Evolutionary conservation across 75 land plant species (phyloP).

Genomic region (Cryptomeria japonica): DNA sequence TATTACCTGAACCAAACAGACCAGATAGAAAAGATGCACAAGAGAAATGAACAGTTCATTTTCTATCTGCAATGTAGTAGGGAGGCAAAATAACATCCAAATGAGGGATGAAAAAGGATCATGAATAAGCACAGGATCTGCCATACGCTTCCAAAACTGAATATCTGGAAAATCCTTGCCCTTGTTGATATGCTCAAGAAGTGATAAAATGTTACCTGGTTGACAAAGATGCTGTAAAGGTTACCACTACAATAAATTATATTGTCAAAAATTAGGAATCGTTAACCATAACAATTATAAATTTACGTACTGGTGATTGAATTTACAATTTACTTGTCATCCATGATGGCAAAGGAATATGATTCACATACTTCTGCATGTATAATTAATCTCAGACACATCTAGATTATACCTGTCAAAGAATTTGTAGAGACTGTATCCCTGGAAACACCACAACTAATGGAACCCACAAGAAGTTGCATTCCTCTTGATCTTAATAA

Average conservation of each 20-base stretch:
- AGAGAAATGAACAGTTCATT: constrained; percentile 60
- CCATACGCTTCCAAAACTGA: constrained; percentile 74
- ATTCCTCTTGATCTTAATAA: constrained; percentile 76
- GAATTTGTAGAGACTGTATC: constrained; percentile 32
- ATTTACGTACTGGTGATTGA: background rate
- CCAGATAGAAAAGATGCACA: constrained; percentile 86
- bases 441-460: constrained; percentile 50
- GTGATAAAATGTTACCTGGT: constrained; percentile 40
- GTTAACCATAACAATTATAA: background rate
- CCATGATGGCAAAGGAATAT: background rate
- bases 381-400: background rate
- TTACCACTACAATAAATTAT: background rate
- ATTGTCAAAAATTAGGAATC: background rate
- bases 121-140: constrained; percentile 83
- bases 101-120: constrained; percentile 91
- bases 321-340: background rate
- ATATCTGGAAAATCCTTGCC: constrained; percentile 55
- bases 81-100: constrained; percentile 93
- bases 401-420: constrained; percentile 26
- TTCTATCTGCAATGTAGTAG: constrained; percentile 55
- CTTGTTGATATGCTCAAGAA: constrained; percentile 41
- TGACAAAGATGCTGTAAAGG: background rate
- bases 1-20: constrained; percentile 77
- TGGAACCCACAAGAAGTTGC: constrained; percentile 69
- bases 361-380: background rate